phyloP scores from a whole-genome alignment of 208 protist genomes.

The Angomonas ambiguus region DNA sequence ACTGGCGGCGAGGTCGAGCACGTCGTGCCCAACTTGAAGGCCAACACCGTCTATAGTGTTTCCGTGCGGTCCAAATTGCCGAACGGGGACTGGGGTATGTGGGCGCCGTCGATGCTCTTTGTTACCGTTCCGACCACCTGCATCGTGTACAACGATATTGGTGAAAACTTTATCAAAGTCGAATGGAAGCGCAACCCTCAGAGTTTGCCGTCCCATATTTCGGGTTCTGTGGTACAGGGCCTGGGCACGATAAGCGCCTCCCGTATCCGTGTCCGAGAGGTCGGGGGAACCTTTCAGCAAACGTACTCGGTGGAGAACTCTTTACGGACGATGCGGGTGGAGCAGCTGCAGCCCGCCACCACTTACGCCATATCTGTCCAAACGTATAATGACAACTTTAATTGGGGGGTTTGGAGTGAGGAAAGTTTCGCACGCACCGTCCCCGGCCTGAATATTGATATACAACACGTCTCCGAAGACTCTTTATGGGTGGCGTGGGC shows the following conservation, averaged over 20 bases:
- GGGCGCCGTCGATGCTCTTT: constrained; percentile 75
- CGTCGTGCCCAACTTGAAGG: constrained; percentile 80
- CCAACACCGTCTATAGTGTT: constrained; percentile 86
- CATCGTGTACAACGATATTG: constrained; percentile 77
- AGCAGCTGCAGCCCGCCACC: constrained; percentile 65
- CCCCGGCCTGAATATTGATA: constrained; percentile 73
- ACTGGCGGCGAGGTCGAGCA: constrained; percentile 54
- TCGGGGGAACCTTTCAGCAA: constrained; percentile 57
- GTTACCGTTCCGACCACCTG: constrained; percentile 78
- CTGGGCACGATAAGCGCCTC: constrained; percentile 77
- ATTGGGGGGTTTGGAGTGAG: constrained; percentile 89
- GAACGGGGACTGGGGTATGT: constrained; percentile 89
- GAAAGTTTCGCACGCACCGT: constrained; percentile 85
- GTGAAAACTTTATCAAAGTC: constrained; percentile 75
- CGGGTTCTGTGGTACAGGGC: constrained; percentile 48
- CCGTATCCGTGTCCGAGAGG: constrained; percentile 76
- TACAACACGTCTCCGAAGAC: constrained; percentile 89
- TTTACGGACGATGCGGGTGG: constrained; percentile 52
- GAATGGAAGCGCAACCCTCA: constrained; percentile 78
- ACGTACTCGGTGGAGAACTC: constrained; percentile 68
- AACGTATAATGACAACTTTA: constrained; percentile 89
- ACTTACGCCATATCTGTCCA: constrained; percentile 87
- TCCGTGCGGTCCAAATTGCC: constrained; percentile 81
- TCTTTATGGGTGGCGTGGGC: constrained; percentile 83
- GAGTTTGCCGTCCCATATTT: constrained; percentile 53